Base-by-base conservation (phyloP, 176 grass and related monocot species). In the Oryza australiensis region DNA sequence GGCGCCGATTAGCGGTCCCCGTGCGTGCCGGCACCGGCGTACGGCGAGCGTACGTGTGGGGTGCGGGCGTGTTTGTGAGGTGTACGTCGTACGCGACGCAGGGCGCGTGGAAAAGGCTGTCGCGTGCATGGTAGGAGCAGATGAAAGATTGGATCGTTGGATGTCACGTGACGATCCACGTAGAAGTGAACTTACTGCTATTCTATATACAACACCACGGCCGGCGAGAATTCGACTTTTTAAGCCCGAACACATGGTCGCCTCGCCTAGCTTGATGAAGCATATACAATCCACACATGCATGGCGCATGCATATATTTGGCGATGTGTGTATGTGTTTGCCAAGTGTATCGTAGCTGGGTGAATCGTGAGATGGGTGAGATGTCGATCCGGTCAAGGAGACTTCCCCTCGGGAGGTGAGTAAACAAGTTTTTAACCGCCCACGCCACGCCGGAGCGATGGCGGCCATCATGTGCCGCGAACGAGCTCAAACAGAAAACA, bases 401-500 rank as follows among this genome's bases (percentile, higher is more conserved):
- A 13, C 26, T 20, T 9, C 16, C 6, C 65, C 23, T 66, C 59
- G 59, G 66, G 67, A 23, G 26, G 59, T 16, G 86, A 64, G 29
- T 72, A 87, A 73, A 78, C 32, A 73, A 60, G 33, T 57, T 34
- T 77, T 16, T 15, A 1, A 34, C 86, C 3, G 46, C 60, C 26
- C 22, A 43, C 67, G 59, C 15, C 60, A 27, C 2, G 46, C 40
- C 59, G 45, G 37, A 28, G 67, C 75, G 75, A 88, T 84, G 68
- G 62, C 68, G 62, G 48, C 73, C 20, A 59, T 55, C 68, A 68
- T 84, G 86, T 83, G 78, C 71, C 33, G 53, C 2, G 5, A 22
- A 8, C 20, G 78, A 23, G 13, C 34, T 69, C 32, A n/a, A 68
- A 22, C 7, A 13, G 16, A 38, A 69, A 69, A 10, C 11, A 40